These are phyloP conservation scores for Fusarium torulosum DNA, from an alignment of 2,329 filamentous ascomycete species.

Conservation along the genomic window DNA sequence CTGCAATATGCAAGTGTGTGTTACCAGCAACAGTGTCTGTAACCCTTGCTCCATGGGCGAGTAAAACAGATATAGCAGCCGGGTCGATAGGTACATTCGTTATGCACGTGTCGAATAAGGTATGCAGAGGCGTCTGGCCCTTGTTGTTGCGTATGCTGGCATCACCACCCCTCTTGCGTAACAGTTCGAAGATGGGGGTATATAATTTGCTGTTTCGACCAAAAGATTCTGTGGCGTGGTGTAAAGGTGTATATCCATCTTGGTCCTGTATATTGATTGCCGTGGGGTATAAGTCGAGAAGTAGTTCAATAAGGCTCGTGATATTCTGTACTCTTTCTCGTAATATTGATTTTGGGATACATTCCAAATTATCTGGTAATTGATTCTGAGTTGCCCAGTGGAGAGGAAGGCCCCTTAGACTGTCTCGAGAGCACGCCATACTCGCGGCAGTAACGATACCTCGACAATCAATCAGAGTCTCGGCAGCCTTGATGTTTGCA, in stretches of 20 bases:
- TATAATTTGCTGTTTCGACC: not conserved
- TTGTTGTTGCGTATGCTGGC: not conserved
- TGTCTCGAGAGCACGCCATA: not conserved
- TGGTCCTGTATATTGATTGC: not conserved
- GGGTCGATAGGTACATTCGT: not conserved
- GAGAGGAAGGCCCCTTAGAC: not conserved
- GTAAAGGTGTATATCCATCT: not conserved
- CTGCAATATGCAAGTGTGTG: not conserved
- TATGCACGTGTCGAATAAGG: not conserved
- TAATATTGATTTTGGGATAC: not conserved
- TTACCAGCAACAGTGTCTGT: conserved; percentile 1
- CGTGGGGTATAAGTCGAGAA: not conserved
- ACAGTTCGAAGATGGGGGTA: not conserved
- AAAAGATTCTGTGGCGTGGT: not conserved
- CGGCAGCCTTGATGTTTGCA: not conserved
- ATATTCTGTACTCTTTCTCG: not conserved
- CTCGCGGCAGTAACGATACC: not conserved
- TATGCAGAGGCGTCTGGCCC: not conserved
- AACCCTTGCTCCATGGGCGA: not conserved
- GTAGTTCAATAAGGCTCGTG: not conserved
- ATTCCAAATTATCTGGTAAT: not conserved
- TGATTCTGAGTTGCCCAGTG: not conserved
- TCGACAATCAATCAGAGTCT: not conserved
- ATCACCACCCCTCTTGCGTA: conserved; percentile 2
- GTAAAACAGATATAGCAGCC: not conserved